Base-by-base conservation (phyloP, 345 rosid genomes). In the Eucalyptus pauciflora region DNA sequence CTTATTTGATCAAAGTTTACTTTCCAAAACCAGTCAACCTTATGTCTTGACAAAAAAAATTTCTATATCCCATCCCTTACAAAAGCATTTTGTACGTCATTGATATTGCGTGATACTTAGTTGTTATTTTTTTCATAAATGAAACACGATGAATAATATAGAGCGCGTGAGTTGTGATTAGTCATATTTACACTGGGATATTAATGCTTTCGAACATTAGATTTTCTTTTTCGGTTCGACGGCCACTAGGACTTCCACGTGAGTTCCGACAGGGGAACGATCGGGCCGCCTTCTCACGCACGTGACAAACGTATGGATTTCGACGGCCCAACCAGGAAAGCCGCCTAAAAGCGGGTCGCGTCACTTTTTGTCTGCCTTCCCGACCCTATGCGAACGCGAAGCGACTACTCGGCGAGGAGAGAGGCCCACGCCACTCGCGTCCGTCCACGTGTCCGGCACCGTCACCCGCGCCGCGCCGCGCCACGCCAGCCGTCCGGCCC, bases 11-110 rank as follows among this genome's bases (percentile, higher is more conserved):
- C 16, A 60, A 60, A 60, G 8, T 56, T 62, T 62, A 62, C 31
- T 27, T 62, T 62, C 16, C 4, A 27, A 13, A 27, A 4, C 2
- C 1, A 27, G 4, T 13, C 15, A 62, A 27, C 6, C 17, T 62
- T 0, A 27, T 6, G 0, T 62, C 69, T 2, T 0, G 1, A 52
- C 5, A 0, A 52, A 20, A 52, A 52, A 52, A 20, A 10, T 8
- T 52, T 52, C 58, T 52, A 52, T 9, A 20, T 27, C 8, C 7
- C 31, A 11, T 62, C 7, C 5, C 2, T 60, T 12, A 13, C 3
- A 60, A 60, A 60, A 0, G 8, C 4, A 27, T 27, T n/a, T n/a
- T n/a, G n/a, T n/a, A n/a, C n/a, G n/a, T n/a, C n/a, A n/a, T n/a
- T n/a, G n/a, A n/a, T n/a, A n/a, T n/a, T n/a, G n/a, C n/a, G n/a